phyloP scores from a whole-genome alignment of 805 yeast species.

The Wickerhamomyces chambardii region DNA sequence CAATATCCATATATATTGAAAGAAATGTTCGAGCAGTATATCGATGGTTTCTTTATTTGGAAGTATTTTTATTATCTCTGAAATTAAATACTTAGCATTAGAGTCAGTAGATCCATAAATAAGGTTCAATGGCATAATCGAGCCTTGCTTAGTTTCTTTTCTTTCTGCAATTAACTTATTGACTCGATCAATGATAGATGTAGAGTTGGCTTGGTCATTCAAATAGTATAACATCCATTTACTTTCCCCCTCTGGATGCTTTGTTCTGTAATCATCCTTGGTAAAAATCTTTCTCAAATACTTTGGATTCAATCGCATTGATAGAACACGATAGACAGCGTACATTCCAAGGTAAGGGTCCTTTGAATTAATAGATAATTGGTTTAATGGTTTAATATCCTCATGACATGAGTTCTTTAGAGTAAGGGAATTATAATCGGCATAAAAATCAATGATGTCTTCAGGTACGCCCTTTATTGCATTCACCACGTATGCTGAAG shows the following conservation, averaged over 20 bases:
- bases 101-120: background rate
- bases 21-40: background rate
- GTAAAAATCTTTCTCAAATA: too few species aligned
- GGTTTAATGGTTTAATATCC: conserved; percentile 1
- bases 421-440: background rate
- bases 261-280: background rate
- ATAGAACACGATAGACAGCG: background rate
- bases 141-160: too few species aligned
- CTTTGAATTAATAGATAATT: background rate
- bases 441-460: conserved; percentile 1
- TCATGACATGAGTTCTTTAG: conserved; percentile 1
- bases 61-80: background rate
- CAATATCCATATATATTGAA: background rate
- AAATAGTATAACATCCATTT: background rate
- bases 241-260: background rate
- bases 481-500: too few species aligned
- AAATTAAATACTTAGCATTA: background rate
- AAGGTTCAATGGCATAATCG: too few species aligned
- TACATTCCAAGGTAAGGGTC: conserved; percentile 1
- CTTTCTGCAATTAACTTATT: too few species aligned
- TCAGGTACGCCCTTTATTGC: too few species aligned
- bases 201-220: background rate
- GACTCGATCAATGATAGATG: background rate
- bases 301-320: background rate
- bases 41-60: background rate